phyloP scores from a whole-genome alignment of 2,329 filamentous ascomycete species.

The Sclerotinia borealis region DNA sequence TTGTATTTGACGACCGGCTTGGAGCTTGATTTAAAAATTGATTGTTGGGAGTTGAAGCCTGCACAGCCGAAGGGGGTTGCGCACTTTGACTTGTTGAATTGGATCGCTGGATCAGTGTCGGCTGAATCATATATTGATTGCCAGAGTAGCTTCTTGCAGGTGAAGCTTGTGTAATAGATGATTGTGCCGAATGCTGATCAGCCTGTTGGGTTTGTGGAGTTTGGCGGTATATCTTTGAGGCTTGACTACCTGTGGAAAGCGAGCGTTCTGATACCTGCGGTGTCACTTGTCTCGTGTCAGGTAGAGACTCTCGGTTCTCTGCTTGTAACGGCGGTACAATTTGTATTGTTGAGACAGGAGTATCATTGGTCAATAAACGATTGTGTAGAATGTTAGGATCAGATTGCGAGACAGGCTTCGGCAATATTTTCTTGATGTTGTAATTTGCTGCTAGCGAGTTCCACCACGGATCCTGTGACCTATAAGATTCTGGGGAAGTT shows the following conservation, averaged over 20 bases:
- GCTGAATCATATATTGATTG: not conserved
- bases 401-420: not conserved
- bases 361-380: not conserved
- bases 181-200: not conserved
- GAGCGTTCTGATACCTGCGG: not conserved
- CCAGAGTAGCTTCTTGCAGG: not conserved
- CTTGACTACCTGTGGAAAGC: not conserved
- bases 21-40: not conserved
- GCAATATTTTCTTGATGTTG: not conserved
- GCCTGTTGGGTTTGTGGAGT: not conserved
- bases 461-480: slow-evolving; percentile 5
- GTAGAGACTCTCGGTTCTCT: not conserved
- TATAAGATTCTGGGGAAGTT: not conserved
- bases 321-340: not conserved
- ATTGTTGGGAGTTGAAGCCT: not conserved
- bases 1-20: not conserved
- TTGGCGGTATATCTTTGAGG: not conserved
- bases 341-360: not conserved
- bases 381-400: not conserved
- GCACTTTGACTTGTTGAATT: not conserved
- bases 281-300: not conserved
- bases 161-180: not conserved
- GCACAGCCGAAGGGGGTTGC: not conserved
- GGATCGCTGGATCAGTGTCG: not conserved
- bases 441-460: slow-evolving; percentile 1